Evolutionary conservation across 257 asterid genomes (phyloP).

Genomic region (Anisodus tanguticus): DNA sequence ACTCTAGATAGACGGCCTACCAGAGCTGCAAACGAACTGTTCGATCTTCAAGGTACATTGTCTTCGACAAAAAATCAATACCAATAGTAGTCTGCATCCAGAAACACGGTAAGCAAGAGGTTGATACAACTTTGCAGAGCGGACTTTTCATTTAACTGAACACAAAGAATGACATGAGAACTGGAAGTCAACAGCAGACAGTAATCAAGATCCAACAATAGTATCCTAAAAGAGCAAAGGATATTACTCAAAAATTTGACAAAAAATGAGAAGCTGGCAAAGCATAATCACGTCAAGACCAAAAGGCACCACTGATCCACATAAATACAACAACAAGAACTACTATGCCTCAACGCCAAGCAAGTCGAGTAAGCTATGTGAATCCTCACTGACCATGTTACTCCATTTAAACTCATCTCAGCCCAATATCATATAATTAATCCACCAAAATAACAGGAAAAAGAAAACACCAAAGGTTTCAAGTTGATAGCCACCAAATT

Average conservation of each 20-base stretch:
- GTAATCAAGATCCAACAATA: background rate
- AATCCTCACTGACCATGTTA: background rate
- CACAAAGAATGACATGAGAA: background rate
- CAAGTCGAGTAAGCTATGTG: background rate
- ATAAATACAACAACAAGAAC: background rate
- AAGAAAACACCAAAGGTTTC: background rate
- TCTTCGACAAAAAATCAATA: slow-evolving; percentile 63
- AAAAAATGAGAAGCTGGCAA: background rate
- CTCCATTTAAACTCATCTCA: background rate
- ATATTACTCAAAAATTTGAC: background rate
- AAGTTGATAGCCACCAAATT: too few species aligned
- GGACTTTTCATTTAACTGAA: background rate
- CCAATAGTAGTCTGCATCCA: slow-evolving; percentile 60
- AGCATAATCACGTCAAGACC: background rate
- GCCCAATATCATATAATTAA: background rate
- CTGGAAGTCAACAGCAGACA: background rate
- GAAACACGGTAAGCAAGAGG: background rate
- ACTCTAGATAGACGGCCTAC: background rate
- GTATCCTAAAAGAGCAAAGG: background rate
- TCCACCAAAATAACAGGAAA: background rate
- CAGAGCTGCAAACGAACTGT: slow-evolving; percentile 59
- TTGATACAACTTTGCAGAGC: background rate
- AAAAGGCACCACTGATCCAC: background rate
- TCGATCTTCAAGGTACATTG: slow-evolving; percentile 75
- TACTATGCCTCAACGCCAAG: background rate